These are phyloP conservation scores for Stentor roeselii DNA, from an alignment of 73 alveolate genomes.

Conservation along the genomic window DNA sequence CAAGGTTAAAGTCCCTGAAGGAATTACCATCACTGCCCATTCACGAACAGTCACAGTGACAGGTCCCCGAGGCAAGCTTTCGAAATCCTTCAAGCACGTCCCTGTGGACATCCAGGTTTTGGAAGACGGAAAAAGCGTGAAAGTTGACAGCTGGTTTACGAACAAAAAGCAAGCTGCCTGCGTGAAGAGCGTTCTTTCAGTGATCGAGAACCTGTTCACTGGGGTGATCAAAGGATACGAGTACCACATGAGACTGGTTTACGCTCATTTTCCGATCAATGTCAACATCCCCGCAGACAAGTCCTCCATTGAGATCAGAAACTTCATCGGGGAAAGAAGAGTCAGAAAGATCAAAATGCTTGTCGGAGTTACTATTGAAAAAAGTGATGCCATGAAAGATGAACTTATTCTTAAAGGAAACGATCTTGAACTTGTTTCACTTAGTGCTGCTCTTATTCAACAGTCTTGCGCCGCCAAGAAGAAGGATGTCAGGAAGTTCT, in stretches of 20 bases:
- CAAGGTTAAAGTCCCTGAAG: constrained; percentile 51
- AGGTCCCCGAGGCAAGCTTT: constrained; percentile 76
- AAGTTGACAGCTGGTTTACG: no score
- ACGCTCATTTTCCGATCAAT: constrained; percentile 70
- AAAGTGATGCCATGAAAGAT: constrained; percentile 48
- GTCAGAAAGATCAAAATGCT: constrained; percentile 42
- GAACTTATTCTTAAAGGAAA: constrained; percentile 60
- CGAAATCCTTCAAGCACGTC: constrained; percentile 77
- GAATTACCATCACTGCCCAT: constrained; percentile 59
- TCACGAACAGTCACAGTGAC: constrained; percentile 69
- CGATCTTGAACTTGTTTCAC: constrained; percentile 59
- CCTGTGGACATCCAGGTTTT: constrained; percentile 66
- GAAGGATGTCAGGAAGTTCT: constrained; percentile 64
- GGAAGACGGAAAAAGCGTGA: no score
- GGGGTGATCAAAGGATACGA: constrained; percentile 49
- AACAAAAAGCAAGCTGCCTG: constrained; percentile 39
- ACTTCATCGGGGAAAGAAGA: constrained; percentile 60
- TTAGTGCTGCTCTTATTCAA: constrained; percentile 54
- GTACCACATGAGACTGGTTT: constrained; percentile 62
- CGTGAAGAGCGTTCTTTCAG: constrained; percentile 46
- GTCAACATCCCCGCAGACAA: constrained; percentile 50
- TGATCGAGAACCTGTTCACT: constrained; percentile 45
- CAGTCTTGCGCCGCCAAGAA: constrained; percentile 52
- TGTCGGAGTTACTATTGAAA: constrained; percentile 44
- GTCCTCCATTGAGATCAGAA: constrained; percentile 46